These are phyloP conservation scores for Colletotrichum sp. DNA, from an alignment of 2,329 filamentous ascomycete species.

Conservation along the genomic window DNA sequence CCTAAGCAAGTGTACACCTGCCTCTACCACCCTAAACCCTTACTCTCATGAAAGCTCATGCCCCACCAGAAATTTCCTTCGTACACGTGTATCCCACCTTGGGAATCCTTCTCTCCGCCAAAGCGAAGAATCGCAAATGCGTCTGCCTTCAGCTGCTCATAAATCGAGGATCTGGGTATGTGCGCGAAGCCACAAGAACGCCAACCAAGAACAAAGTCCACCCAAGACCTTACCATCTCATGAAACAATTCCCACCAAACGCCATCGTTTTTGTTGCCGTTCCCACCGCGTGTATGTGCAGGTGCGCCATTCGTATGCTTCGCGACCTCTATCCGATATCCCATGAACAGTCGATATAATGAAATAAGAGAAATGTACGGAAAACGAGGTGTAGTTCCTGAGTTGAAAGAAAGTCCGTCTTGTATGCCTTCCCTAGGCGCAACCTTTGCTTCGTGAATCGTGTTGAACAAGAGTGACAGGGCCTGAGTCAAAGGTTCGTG, in stretches of 20 bases:
- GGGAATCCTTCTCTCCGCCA: neutral
- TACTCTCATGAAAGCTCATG: neutral
- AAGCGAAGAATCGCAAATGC: slow-evolving; percentile 9
- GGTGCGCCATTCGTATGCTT: slow-evolving; percentile 22
- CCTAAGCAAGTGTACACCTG: neutral
- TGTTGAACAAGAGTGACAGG: neutral
- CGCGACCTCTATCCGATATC: slow-evolving; percentile 13
- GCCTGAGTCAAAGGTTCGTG: neutral
- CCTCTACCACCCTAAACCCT: neutral
- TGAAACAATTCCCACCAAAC: neutral
- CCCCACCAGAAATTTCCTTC: neutral
- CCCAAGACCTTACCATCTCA: neutral
- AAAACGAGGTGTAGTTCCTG: neutral
- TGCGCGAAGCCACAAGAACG: slow-evolving; percentile 13
- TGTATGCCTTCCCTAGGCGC: neutral
- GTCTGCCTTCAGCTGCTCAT: slow-evolving; percentile 10
- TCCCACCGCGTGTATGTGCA: slow-evolving; percentile 13
- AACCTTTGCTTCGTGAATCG: neutral
- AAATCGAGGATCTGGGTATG: slow-evolving; percentile 19
- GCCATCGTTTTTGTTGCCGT: slow-evolving; percentile 10
- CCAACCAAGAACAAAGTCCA: neutral
- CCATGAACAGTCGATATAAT: neutral
- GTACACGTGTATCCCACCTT: neutral
- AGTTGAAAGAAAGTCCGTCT: neutral
- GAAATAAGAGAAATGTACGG: neutral